phyloP scores from a whole-genome alignment of 1,284 basidiomycete species.

The Austroboletus niveus region DNA sequence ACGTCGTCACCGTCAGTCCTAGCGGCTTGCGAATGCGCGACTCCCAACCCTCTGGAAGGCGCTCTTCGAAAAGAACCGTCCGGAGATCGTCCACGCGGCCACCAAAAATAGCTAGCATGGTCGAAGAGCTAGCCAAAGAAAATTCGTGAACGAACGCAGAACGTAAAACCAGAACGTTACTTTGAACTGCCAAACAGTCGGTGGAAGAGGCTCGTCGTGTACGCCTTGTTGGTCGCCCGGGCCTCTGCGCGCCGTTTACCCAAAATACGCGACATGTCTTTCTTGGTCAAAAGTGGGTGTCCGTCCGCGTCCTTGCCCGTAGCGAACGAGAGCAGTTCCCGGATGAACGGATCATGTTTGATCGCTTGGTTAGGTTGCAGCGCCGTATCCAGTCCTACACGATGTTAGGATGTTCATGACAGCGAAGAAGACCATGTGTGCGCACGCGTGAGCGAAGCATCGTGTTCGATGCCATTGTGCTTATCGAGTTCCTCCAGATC shows the following conservation, averaged over 20 bases:
- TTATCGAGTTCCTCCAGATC: slow-evolving; percentile 62
- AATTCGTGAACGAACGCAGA: too few relatives aligned
- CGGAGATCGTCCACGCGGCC: slow-evolving; percentile 57
- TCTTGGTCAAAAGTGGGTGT: slow-evolving; percentile 44
- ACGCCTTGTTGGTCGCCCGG: slow-evolving; percentile 52
- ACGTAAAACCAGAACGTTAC: slow-evolving; percentile 33
- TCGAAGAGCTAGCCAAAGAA: slow-evolving; percentile 13
- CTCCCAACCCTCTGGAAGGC: slow-evolving; percentile 69
- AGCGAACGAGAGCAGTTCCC: slow-evolving; percentile 57
- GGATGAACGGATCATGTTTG: slow-evolving; percentile 48
- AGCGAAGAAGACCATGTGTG: slow-evolving; percentile 6
- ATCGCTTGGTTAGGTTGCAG: slow-evolving; percentile 51
- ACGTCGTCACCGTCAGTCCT: slow-evolving; percentile 58
- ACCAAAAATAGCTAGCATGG: slow-evolving; percentile 53
- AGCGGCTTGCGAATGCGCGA: slow-evolving; percentile 48
- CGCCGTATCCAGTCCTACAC: slow-evolving; percentile 57
- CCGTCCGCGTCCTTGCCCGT: slow-evolving; percentile 54
- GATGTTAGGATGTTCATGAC: background rate
- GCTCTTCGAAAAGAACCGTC: slow-evolving; percentile 58
- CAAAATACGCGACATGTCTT: slow-evolving; percentile 56
- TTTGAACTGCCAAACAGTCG: slow-evolving; percentile 65
- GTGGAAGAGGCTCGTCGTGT: slow-evolving; percentile 47
- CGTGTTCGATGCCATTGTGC: slow-evolving; percentile 79
- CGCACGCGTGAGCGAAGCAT: slow-evolving; percentile 68
- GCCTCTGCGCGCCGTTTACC: slow-evolving; percentile 60